Conservation (phyloP, 805 yeast species). For the Starmera amethionina region DNA sequence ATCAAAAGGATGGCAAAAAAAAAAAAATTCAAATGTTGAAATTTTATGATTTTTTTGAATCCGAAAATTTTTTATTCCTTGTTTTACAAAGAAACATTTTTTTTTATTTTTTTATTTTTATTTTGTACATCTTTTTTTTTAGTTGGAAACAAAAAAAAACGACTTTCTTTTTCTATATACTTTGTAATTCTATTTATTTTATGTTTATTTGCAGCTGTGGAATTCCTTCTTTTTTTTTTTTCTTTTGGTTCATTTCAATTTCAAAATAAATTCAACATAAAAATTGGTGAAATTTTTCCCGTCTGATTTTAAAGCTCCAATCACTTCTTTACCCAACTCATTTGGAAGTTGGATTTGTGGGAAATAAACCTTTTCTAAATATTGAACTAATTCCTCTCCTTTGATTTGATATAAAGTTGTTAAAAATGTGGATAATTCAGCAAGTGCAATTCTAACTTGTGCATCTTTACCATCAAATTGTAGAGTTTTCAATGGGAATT, state of each 20-base stretch:
- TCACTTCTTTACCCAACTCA: conserved; percentile 50
- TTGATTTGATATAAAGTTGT: conserved; percentile 47
- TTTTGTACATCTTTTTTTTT: too few relatives aligned
- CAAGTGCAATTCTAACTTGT: conserved; percentile 61
- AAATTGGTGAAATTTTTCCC: conserved; percentile 63
- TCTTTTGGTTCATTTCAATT: conserved; percentile 12
- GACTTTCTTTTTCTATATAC: not conserved
- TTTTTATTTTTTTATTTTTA: too few relatives aligned
- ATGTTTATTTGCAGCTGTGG: not conserved
- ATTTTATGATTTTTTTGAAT: too few relatives aligned
- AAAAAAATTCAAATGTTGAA: too few relatives aligned
- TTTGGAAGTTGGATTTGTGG: conserved; percentile 49
- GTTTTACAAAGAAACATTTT: too few relatives aligned
- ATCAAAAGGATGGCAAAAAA: too few relatives aligned
- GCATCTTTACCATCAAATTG: conserved; percentile 68
- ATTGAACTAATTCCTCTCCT: conserved; percentile 37
- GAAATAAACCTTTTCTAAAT: conserved; percentile 40
- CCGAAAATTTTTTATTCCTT: too few relatives aligned
- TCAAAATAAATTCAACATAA: conserved; percentile 37
- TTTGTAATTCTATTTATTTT: not conserved
- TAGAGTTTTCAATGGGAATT: conserved; percentile 66
- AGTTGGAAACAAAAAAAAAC: not conserved
- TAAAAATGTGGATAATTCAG: conserved; percentile 65
- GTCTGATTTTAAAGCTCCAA: conserved; percentile 47
- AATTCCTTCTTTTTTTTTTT: not conserved